phyloP scores from a whole-genome alignment of 441 rosid species.

The Gossypium schwendimanii region DNA sequence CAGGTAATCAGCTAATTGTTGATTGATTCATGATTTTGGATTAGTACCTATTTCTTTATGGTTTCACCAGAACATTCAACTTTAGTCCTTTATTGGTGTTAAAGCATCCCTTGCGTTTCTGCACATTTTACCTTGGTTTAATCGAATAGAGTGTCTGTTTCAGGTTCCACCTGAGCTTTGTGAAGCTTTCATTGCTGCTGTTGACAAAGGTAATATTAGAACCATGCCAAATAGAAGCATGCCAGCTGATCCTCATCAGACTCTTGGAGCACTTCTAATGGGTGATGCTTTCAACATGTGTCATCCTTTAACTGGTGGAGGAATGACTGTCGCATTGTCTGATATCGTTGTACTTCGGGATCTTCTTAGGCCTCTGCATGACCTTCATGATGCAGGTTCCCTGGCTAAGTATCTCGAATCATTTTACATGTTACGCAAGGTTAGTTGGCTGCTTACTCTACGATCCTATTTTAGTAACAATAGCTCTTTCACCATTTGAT shows the following conservation, averaged over 20 bases:
- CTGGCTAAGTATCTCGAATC: conserved; percentile 46
- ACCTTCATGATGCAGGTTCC: conserved; percentile 35
- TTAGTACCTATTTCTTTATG: too few relatives aligned
- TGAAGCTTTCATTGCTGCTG: conserved; percentile 38
- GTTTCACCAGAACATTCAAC: too few relatives aligned
- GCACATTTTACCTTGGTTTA: neutral
- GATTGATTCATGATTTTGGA: neutral
- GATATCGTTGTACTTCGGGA: conserved; percentile 53
- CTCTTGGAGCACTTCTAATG: conserved; percentile 49
- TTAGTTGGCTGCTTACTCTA: conserved; percentile 13
- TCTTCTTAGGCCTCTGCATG: conserved; percentile 33
- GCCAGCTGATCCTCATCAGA: conserved; percentile 52
- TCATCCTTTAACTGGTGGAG: conserved; percentile 59
- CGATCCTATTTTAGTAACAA: neutral
- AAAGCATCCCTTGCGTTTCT: neutral
- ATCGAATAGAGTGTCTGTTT: neutral
- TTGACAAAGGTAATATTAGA: conserved; percentile 50
- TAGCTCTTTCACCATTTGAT: neutral
- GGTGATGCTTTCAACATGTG: conserved; percentile 69
- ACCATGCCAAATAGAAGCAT: conserved; percentile 61
- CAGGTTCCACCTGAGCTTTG: conserved; percentile 40
- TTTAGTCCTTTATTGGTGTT: too few relatives aligned
- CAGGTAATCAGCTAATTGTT: conserved; percentile 33
- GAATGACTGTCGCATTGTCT: conserved; percentile 56
- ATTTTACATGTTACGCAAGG: conserved; percentile 53